These are phyloP conservation scores for Durio zibethinus DNA, from an alignment of 345 rosid species.

Conservation along the genomic window DNA sequence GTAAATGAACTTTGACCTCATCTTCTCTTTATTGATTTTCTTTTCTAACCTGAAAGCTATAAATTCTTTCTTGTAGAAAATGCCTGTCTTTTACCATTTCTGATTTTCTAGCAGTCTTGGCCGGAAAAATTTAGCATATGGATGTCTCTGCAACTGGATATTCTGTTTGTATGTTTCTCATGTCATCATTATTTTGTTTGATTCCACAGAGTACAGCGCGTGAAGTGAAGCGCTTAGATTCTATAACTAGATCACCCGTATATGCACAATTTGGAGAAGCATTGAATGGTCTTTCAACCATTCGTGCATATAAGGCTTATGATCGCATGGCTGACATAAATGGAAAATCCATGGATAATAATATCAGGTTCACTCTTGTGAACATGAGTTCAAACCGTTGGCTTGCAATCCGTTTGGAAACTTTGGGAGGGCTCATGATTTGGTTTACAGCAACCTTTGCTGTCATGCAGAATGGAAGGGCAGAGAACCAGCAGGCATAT, in stretches of 20 bases:
- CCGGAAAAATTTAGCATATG: neutral
- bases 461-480: constrained; percentile 89
- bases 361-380: constrained; percentile 80
- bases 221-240: constrained; percentile 95
- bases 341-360: constrained; percentile 93
- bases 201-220: constrained; percentile 83
- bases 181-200: constrained; percentile 21
- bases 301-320: constrained; percentile 97
- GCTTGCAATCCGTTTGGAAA: constrained; percentile 95
- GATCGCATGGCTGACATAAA: constrained; percentile 91
- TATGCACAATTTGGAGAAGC: constrained; percentile 99
- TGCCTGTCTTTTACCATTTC: neutral
- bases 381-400: constrained; percentile 95
- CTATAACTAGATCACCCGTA: constrained; percentile 91
- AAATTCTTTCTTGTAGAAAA: neutral
- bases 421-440: constrained; percentile 94
- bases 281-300: constrained; percentile 80
- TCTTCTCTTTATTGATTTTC: constrained; percentile 5
- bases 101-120: neutral
- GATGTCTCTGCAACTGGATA: neutral
- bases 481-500: constrained; percentile 79
- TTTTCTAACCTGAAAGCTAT: neutral
- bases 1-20: constrained; percentile 29
- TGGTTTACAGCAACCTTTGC: constrained; percentile 99
- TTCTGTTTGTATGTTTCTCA: constrained; percentile 11